Evolutionary conservation across 2,329 filamentous ascomycete species (phyloP), one percentile per base, ranked within the genome.

Genomic region (Claviceps sorghi): DNA sequence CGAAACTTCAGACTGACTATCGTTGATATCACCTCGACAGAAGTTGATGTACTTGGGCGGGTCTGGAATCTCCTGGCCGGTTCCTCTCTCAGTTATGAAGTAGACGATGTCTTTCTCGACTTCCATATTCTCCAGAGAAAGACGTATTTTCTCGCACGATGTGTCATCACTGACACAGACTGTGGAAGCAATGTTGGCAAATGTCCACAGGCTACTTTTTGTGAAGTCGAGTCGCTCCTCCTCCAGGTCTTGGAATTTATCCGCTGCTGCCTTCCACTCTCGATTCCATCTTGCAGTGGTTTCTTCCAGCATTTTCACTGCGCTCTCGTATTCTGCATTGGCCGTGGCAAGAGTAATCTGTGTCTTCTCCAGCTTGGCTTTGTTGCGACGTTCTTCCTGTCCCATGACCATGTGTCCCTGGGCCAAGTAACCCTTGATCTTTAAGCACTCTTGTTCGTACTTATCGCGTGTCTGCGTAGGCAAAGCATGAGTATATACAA

Each of bases 361-460:
- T 1, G 93, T 97, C 77, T 98, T 98, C 68, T 98, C 93, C 44
- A 98, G 78, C 69, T 95, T 97, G 22, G 91, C 90, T 71, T 98
- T 98, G 69, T 98, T 98, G 71, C 95, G 96, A 30, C 93, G 82
- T 72, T 98, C 93, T 66, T 98, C 93, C 61, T 98, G 93, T 15
- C 93, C 93, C 93, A 98, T 98, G 53, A 98, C 93, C 93, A 98
- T 98, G 66, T 98, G 94, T 10, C 93, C 93, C 69, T 98, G 93
- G 4, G 94, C 93, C 4, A 98, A 80, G 64, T 98, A 98, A 41
- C 93, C 93, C 69, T 98, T 98, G 67, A 98, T 97, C 66, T 95
- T 93, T 45, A 98, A 76, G 65, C 91, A 97, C 61, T 98, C 94
- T 68, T 98, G 91, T 69, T 98, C 93, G 65, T 94, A 98, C 49